Evolutionary conservation across 2,329 filamentous ascomycete species (phyloP), one percentile per base, ranked within the genome.

Genomic region (Xylaria sp.): DNA sequence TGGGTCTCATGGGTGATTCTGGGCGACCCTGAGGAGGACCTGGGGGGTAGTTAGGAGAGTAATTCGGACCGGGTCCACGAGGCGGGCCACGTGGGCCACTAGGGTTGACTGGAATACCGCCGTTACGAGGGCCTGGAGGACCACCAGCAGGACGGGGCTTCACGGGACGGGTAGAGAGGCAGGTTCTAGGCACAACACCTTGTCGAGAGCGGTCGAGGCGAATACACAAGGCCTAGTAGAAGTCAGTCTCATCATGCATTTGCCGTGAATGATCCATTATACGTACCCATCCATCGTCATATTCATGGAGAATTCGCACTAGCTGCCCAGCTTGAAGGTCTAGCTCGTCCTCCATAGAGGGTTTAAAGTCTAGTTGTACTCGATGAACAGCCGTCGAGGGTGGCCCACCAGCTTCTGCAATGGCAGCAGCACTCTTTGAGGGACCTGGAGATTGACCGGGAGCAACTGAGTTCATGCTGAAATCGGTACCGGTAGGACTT

Each of bases 251-350:
- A 54, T 24, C 9, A 8, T 30, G 24, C 39, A 51, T 32, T 48
- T 58, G 47, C 11, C 17, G 56, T 2, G 14, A 51, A 12, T 42
- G 12, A 42, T 42, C 2, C 51, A 36, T 21, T 60, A 32, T 64
- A 86, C 92, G 87, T 87, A 95, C 93, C 96, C 96, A 99, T 76
- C 96, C 96, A 81, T 99, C 96, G 78, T 99, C 96, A 76, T 98
- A 99, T 81, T 97, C 94, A 77, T 98, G 95, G 61, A 98, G 85
- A 71, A 99, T 84, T 71, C 95, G 89, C 59, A 98, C 93, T 57
- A 99, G 85, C 70, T 97, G 90, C 61, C 96, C 96, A 66, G 91
- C 88, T 70, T 85, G 87, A 53, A 99, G 86, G 70, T 89, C 92
- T 76, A 99, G 85, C 81, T 99, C 96, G 77, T 99, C 96, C 5